Evolutionary conservation across 2,329 filamentous ascomycete species (phyloP).

Genomic region (Neonectria punicea): DNA sequence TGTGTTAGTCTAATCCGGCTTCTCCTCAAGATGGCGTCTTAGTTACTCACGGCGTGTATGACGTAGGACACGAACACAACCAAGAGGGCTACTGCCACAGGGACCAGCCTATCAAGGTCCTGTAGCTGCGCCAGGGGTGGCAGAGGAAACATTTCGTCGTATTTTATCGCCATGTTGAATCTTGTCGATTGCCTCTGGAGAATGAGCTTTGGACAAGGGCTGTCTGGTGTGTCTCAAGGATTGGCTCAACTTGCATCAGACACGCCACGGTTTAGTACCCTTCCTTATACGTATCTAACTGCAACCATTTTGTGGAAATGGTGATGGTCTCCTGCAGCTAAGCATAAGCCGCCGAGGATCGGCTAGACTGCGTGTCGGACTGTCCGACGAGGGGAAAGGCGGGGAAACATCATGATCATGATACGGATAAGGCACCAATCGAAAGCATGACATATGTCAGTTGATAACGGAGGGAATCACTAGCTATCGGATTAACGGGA

Average conservation of each 20-base stretch:
- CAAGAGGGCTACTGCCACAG: not conserved
- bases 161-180: constrained; percentile 2
- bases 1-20: not conserved
- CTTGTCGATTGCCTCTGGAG: not conserved
- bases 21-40: not conserved
- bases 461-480: not conserved
- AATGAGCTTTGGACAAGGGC: not conserved
- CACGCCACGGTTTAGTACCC: not conserved
- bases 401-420: not conserved
- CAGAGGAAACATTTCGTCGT: not conserved
- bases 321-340: not conserved
- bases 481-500: not conserved
- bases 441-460: not conserved
- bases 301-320: not conserved
- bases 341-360: not conserved
- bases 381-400: not conserved
- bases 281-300: not conserved
- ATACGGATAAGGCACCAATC: not conserved
- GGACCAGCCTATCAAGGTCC: not conserved
- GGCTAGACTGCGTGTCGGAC: not conserved
- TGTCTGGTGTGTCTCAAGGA: not conserved
- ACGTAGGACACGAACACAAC: constrained; percentile 2
- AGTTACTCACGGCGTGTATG: constrained; percentile 6
- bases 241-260: not conserved
- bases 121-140: not conserved